Conservation (phyloP, 1,139 yeast species). For the Kodamaea fungicola region DNA sequence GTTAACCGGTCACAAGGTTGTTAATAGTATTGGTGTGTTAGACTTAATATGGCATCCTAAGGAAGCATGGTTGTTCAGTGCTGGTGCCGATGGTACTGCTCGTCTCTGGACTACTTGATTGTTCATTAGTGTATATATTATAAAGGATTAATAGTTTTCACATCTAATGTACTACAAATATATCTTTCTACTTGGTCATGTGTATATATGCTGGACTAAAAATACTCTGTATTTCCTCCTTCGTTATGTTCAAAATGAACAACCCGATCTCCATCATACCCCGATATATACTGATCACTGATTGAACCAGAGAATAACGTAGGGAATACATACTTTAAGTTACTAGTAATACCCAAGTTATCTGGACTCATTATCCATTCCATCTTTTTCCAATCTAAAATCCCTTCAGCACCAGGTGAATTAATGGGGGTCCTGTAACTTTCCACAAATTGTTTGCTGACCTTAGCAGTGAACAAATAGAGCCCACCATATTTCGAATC, state of each 20-base stretch:
- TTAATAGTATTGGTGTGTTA: conserved; percentile 82
- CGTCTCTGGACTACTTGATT: conserved; percentile 85
- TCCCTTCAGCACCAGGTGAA: conserved; percentile 34
- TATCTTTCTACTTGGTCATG: neutral
- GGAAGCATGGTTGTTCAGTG: conserved; percentile 97
- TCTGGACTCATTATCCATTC: conserved; percentile 38
- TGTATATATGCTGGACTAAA: neutral
- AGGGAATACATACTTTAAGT: conserved; percentile 30
- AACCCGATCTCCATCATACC: conserved; percentile 16
- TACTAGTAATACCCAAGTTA: conserved; percentile 45
- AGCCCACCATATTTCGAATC: conserved; percentile 32
- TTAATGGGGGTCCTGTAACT: conserved; percentile 21
- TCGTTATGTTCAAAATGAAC: conserved; percentile 12
- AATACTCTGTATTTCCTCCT: conserved; percentile 11
- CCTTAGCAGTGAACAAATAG: conserved; percentile 39
- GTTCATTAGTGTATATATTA: conserved; percentile 3
- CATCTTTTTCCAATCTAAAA: conserved; percentile 42
- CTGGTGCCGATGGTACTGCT: conserved; percentile 98
- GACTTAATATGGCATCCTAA: conserved; percentile 94
- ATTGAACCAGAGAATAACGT: conserved; percentile 23
- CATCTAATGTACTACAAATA: neutral
- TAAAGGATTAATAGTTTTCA: neutral
- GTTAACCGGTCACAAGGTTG: conserved; percentile 84
- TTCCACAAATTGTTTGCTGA: conserved; percentile 23
- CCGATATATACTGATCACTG: conserved; percentile 20